Evolutionary conservation across 2,329 filamentous ascomycete species (phyloP).

Genomic region (Pseudogymnoascus sp.): DNA sequence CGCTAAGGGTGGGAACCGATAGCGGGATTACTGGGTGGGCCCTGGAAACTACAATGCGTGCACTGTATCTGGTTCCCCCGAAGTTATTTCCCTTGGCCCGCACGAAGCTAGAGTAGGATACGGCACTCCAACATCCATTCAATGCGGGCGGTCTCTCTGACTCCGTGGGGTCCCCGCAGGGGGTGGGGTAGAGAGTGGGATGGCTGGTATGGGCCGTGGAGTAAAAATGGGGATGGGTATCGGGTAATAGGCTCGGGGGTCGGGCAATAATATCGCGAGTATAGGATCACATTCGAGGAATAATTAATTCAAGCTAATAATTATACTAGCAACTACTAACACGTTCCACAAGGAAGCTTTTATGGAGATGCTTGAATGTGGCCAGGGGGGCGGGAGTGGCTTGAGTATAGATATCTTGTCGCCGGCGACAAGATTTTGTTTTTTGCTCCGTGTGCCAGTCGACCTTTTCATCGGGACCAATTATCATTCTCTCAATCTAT

Average conservation of each 20-base stretch:
- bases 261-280: neutral
- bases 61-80: neutral
- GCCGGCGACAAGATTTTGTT: neutral
- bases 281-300: neutral
- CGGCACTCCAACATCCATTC: neutral
- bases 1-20: neutral
- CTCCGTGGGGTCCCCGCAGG: neutral
- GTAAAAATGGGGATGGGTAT: neutral
- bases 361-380: neutral
- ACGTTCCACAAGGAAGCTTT: neutral
- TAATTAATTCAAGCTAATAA: conserved; percentile 2
- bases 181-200: neutral
- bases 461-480: neutral
- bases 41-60: neutral
- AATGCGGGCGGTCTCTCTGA: neutral
- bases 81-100: conserved; percentile 1
- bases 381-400: neutral
- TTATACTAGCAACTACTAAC: neutral
- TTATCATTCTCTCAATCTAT: neutral
- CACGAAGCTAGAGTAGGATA: neutral
- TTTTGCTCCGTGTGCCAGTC: neutral
- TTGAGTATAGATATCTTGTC: neutral
- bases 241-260: neutral
- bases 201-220: neutral
- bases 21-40: neutral